Base-by-base conservation (phyloP, 148 eudicot genomes). In the Linanthus parryae region DNA sequence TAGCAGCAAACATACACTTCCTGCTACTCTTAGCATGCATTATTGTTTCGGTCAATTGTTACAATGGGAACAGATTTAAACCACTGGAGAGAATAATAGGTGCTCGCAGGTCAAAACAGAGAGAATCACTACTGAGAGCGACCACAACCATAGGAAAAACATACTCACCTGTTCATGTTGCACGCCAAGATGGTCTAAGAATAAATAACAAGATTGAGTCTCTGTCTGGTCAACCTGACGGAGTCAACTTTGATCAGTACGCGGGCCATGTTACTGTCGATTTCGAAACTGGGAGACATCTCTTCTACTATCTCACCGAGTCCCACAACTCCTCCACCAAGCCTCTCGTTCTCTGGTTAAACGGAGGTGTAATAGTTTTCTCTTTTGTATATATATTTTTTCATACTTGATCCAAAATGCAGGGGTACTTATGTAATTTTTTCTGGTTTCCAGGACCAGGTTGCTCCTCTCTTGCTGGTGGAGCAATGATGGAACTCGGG, bases 341-440 rank as follows among this genome's bases (percentile, higher is more conserved):
- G 44, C 89, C 88, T 37, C 89, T 88, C 52, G 88, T 76, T 62
- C 77, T 80, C 15, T 81, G 96, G 92, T 73, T 88, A 47, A 88
- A 78, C 76, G 92, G 92, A 83, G 95, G 95, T 86, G 15, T 34
- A 21, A 10, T 23, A 2, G 17, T 11, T 24, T 29, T 24, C 23
- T 31, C 17, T 21, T 17, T 21, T 38, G 11, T 12, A 17, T 17
- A 34, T 14, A n/a, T 17, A 28, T 35, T 18, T 36, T 15, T 3
- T 41, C 2, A 9, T 27, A 22, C 17, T n/a, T 16, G 9, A 42
- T 5, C 5, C 20, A 42, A 4, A 7, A 42, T 16, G 17, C 3
- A 20, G 4, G 21, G 20, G 0, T 16, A 42, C 5, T 2, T 16
- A 16, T 29, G 0, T 28, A 49, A 1, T 44, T 8, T 35, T 45